A percentile compares a stretch with the other conserved stretches of the same genome.
These are phyloP conservation scores for Ulota crispa DNA, from an alignment of 225 moss, liverwort and hornwort genomes.

Conservation along the genomic window DNA sequence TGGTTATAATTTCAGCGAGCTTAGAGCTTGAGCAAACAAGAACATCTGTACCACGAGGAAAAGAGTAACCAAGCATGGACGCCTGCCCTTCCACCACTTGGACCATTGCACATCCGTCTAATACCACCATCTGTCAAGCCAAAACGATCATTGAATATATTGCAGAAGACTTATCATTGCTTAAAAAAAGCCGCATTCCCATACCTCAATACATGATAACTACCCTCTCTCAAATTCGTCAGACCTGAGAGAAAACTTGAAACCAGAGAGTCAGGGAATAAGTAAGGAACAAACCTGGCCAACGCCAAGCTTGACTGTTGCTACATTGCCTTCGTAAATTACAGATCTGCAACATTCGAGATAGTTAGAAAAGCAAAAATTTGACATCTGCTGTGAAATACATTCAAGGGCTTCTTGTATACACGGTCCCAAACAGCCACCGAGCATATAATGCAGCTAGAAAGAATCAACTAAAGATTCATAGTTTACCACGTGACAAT, in stretches of 20 bases:
- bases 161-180: neutral
- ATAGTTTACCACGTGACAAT: neutral
- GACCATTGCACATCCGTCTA: slow-evolving; percentile 91
- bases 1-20: slow-evolving; percentile 66
- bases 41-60: slow-evolving; percentile 62
- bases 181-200: neutral
- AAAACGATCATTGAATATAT: neutral
- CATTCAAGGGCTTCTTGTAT: neutral
- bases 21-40: slow-evolving; percentile 88
- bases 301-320: slow-evolving; percentile 44
- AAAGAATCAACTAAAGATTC: neutral
- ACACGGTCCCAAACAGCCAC: neutral
- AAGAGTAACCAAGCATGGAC: slow-evolving; percentile 77
- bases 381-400: neutral
- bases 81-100: slow-evolving; percentile 72
- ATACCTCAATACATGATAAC: neutral
- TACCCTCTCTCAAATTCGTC: neutral
- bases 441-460: neutral
- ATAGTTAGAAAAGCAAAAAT: slow-evolving; percentile 14
- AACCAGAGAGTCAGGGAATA: slow-evolving; percentile 13
- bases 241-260: neutral
- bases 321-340: slow-evolving; percentile 34
- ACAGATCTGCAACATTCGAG: slow-evolving; percentile 40
- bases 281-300: slow-evolving; percentile 43
- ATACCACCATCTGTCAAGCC: slow-evolving; percentile 53